Evolutionary conservation across 345 rosid genomes (phyloP).

Genomic region (Gossypium rotundifolium): DNA sequence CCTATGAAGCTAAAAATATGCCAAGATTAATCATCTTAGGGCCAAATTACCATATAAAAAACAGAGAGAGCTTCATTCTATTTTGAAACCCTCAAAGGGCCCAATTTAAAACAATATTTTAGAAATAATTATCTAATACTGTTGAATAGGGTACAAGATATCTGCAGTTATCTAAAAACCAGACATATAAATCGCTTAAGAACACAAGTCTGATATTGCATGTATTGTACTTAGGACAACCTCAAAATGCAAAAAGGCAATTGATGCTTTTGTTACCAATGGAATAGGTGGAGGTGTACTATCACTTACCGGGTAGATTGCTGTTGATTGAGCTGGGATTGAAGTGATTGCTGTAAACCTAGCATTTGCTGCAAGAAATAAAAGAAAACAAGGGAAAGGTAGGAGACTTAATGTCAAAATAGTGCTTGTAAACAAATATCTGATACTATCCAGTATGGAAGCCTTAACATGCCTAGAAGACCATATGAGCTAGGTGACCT

Average conservation of each 20-base stretch:
- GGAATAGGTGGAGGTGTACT: neutral
- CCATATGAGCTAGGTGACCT: neutral
- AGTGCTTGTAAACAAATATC: neutral
- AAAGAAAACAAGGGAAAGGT: slow-evolving; percentile 13
- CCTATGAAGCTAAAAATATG: neutral
- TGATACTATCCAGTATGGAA: neutral
- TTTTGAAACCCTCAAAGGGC: neutral
- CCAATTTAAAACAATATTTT: neutral
- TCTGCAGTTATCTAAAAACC: neutral
- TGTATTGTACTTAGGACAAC: neutral
- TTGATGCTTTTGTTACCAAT: neutral
- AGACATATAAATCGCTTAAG: neutral
- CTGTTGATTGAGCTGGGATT: slow-evolving; percentile 56
- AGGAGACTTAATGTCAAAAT: neutral
- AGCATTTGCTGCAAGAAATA: slow-evolving; percentile 45
- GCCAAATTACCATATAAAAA: neutral
- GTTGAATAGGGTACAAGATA: neutral
- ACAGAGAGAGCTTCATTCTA: neutral
- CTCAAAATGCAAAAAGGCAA: slow-evolving; percentile 4
- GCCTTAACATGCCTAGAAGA: slow-evolving; percentile 4
- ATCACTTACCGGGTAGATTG: slow-evolving; percentile 56
- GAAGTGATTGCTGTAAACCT: slow-evolving; percentile 57
- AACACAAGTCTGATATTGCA: neutral
- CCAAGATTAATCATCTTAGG: slow-evolving; percentile 1
- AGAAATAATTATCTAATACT: neutral